These are phyloP conservation scores for Tilletia horrida DNA, from an alignment of 1,284 basidiomycete genomes.

Conservation along the genomic window DNA sequence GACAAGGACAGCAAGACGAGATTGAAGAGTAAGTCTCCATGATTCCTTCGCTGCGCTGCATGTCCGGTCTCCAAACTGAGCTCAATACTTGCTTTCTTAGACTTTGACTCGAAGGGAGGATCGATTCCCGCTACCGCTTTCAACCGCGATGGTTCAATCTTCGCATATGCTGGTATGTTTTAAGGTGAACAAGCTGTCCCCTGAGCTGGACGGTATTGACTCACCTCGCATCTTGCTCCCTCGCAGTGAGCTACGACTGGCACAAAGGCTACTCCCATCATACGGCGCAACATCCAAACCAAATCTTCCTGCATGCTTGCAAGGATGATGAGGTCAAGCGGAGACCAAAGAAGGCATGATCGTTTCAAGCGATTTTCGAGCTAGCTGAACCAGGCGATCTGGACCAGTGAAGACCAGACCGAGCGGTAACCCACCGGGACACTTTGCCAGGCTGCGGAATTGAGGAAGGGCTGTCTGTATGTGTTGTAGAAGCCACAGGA, in stretches of 20 bases:
- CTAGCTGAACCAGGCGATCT: too few species aligned
- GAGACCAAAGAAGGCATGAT: conserved; percentile 20
- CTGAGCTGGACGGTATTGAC: neutral
- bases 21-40: conserved; percentile 68
- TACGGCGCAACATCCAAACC: conserved; percentile 32
- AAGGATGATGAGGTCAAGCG: conserved; percentile 28
- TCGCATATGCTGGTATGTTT: conserved; percentile 45
- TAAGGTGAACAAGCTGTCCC: neutral
- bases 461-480: too few species aligned
- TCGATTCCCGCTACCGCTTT: conserved; percentile 50
- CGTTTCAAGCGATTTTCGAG: too few species aligned
- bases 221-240: neutral
- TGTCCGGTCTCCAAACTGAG: too few species aligned
- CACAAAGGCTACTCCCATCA: conserved; percentile 50
- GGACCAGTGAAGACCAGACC: too few species aligned
- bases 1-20: conserved; percentile 84
- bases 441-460: too few species aligned
- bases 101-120: conserved; percentile 49
- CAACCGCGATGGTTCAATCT: conserved; percentile 48
- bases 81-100: conserved; percentile 19
- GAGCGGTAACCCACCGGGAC: too few species aligned
- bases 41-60: neutral
- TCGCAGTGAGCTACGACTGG: conserved; percentile 50
- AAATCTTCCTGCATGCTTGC: conserved; percentile 29
- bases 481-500: too few species aligned